Evolutionary conservation across 352 stramenopile genomes (phyloP), one percentile per base, ranked within the genome.

Genomic region (Phytophthora lateralis): DNA sequence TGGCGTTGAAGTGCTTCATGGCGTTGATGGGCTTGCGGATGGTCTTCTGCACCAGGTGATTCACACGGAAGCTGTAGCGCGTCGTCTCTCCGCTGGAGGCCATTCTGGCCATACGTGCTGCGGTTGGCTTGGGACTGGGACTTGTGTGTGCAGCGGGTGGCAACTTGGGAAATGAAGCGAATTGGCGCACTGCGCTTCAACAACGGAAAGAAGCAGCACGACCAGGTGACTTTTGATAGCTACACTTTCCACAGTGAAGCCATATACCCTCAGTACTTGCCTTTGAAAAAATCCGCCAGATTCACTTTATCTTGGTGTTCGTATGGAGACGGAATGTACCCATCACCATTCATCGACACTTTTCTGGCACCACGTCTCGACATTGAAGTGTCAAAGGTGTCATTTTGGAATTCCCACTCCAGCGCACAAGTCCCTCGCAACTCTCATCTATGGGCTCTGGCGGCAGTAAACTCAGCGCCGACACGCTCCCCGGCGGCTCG

Each of bases 1-100:
- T 85, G 27, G 66, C 60, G 51, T 91, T 89, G 67, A 91, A 91
- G 17, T 71, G 50, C 8, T 65, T 67, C 75, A 81, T 80, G 14
- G 73, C 76, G 29, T 89, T 63, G 55, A 81, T 82, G 35, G 77
- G 70, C 38, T 82, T 84, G 42, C 57, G 10, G 34, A 89, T 85
- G 49, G 85, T 71, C 11, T 75, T 52, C 56, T 89, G 80, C 49
- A 89, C 76, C 14, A 89, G 58, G 32, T 71, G 66, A 43, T 80
- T 87, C 55, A 60, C 55, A 4, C 61, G 54, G 37, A 60, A 63
- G 44, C 38, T 62, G 49, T 72, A 72, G 51, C 63, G 63, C 17
- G 41, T 60, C 18, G 42, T 59, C 2, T 66, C 52, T 35, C 39
- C 51, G 2, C 38, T 11, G 17, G 27, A 37, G 15, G 24, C 12